A percentile compares a stretch with the other conserved stretches of the same genome.
Conservation (phyloP, 257 asterid species). For the Solanum dulcamara region DNA sequence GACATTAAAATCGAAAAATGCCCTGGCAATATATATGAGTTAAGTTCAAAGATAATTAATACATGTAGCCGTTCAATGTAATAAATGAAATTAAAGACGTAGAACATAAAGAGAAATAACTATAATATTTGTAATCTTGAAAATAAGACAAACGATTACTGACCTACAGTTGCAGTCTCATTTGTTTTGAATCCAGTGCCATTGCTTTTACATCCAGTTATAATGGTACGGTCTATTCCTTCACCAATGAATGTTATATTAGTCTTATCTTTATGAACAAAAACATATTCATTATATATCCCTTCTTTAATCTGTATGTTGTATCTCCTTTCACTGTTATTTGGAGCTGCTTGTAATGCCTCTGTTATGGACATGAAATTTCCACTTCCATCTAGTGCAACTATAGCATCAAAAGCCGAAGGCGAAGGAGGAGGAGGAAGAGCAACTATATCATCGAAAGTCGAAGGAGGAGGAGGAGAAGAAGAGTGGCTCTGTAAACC, state of each 20-base stretch:
- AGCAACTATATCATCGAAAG: too few relatives aligned
- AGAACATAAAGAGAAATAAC: background rate
- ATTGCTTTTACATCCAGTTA: background rate
- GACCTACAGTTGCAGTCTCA: slow-evolving; percentile 3
- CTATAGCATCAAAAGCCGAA: background rate
- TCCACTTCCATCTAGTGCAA: slow-evolving; percentile 3
- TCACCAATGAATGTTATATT: slow-evolving; percentile 3
- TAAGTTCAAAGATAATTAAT: background rate
- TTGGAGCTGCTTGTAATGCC: slow-evolving; percentile 2
- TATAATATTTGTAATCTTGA: background rate
- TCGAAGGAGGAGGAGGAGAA: background rate
- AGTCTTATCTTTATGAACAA: background rate
- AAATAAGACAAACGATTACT: background rate
- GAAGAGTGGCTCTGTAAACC: background rate
- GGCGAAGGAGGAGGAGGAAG: background rate
- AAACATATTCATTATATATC: background rate
- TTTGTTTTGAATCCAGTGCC: background rate
- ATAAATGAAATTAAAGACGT: too few relatives aligned
- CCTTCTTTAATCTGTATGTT: background rate
- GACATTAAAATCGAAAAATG: background rate
- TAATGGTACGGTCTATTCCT: background rate
- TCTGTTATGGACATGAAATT: background rate
- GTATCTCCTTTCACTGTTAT: background rate
- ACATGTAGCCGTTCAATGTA: background rate
- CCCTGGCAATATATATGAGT: background rate